A percentile compares a stretch with the other conserved stretches of the same genome.
Conservation (phyloP, 208 protist species). For the Trypanosomatidae sp. region DNA sequence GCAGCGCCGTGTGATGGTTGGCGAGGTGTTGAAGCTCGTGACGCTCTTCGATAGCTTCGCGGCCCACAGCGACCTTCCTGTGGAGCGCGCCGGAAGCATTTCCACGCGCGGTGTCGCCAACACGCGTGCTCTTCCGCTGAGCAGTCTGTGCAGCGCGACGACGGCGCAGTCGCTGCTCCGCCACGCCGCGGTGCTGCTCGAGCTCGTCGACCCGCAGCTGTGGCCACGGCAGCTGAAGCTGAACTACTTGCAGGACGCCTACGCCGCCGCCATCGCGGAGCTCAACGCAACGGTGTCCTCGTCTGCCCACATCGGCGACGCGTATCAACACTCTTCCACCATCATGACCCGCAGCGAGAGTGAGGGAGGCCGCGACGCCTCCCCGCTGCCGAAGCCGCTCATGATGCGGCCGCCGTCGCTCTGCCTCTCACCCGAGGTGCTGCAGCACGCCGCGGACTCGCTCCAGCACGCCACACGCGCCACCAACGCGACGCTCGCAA, state of each 20-base stretch:
- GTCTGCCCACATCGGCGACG: not conserved
- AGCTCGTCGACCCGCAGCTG: slow-evolving; percentile 23
- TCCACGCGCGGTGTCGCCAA: slow-evolving; percentile 39
- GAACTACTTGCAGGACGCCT: slow-evolving; percentile 14
- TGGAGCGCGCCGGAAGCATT: slow-evolving; percentile 40
- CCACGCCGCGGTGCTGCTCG: slow-evolving; percentile 25
- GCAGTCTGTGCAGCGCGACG: slow-evolving; percentile 42
- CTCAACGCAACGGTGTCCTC: slow-evolving; percentile 17
- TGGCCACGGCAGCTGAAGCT: slow-evolving; percentile 28
- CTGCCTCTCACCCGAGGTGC: slow-evolving; percentile 13
- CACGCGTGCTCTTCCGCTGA: slow-evolving; percentile 35
- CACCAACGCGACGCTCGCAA: no score
- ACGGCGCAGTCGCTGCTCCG: slow-evolving; percentile 31
- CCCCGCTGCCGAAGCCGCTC: slow-evolving; percentile 2
- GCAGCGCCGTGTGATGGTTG: slow-evolving; percentile 42
- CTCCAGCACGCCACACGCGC: no score
- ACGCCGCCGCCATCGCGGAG: slow-evolving; percentile 19
- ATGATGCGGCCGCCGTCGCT: slow-evolving; percentile 10
- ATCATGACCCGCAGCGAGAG: slow-evolving; percentile 3
- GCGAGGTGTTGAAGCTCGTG: slow-evolving; percentile 59
- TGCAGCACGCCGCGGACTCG: slow-evolving; percentile 1
- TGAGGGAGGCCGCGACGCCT: slow-evolving; percentile 1
- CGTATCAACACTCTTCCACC: slow-evolving; percentile 1
- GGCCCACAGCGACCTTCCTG: slow-evolving; percentile 70
- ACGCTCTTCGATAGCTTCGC: slow-evolving; percentile 70